These are phyloP conservation scores for Bisporella sp. DNA, from an alignment of 2,329 filamentous ascomycete genomes.

Conservation along the genomic window DNA sequence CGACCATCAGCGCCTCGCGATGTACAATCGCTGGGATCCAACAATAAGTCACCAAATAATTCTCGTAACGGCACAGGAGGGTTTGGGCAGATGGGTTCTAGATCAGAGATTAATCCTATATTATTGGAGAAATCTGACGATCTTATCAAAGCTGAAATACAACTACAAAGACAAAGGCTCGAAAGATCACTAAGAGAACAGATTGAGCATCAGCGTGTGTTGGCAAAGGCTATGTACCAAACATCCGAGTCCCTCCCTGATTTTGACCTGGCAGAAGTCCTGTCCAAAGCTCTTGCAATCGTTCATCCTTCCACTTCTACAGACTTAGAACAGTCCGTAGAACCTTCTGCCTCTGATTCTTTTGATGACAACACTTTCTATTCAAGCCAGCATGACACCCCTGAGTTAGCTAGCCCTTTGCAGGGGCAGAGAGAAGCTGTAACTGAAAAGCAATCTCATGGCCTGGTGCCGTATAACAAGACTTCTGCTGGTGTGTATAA, in stretches of 20 bases:
- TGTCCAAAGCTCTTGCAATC: constrained; percentile 62
- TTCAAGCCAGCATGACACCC: constrained; percentile 85
- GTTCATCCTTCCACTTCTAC: constrained; percentile 57
- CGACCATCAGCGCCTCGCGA: constrained; percentile 10
- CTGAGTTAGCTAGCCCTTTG: constrained; percentile 41
- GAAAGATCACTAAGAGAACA: constrained; percentile 75
- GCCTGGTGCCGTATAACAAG: neutral
- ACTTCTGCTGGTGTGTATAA: too few species aligned
- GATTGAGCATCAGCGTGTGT: constrained; percentile 52
- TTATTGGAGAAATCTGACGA: constrained; percentile 81
- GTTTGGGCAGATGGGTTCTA: constrained; percentile 35
- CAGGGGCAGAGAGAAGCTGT: constrained; percentile 17
- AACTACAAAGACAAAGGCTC: constrained; percentile 72
- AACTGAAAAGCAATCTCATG: constrained; percentile 1
- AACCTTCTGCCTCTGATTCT: constrained; percentile 65
- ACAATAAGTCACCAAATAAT: constrained; percentile 19
- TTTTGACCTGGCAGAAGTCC: constrained; percentile 66
- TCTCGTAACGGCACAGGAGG: constrained; percentile 20
- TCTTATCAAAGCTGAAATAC: constrained; percentile 73
- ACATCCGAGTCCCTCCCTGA: constrained; percentile 48
- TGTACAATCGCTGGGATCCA: constrained; percentile 18
- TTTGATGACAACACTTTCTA: constrained; percentile 95
- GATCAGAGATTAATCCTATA: constrained; percentile 71
- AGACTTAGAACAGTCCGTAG: constrained; percentile 47
- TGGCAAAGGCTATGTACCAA: constrained; percentile 36